phyloP scores from a whole-genome alignment of 2,329 filamentous ascomycete species.

The Exophiala xenobiotica region DNA sequence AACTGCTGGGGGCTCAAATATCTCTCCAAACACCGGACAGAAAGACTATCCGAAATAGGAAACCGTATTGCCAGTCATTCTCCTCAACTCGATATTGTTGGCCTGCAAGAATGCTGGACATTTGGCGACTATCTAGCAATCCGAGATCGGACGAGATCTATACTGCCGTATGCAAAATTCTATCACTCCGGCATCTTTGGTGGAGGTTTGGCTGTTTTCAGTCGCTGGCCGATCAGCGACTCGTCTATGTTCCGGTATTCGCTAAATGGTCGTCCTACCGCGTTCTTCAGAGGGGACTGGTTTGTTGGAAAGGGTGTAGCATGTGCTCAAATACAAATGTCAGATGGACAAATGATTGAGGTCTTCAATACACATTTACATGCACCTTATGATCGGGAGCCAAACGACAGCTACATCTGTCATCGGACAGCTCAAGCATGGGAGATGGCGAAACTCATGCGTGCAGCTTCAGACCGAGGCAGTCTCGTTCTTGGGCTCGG shows the following conservation, averaged over 20 bases:
- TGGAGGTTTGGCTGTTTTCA: slow-evolving; percentile 82
- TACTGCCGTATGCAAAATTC: slow-evolving; percentile 89
- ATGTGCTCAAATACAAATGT: slow-evolving; percentile 63
- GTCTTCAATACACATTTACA: slow-evolving; percentile 94
- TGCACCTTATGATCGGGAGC: slow-evolving; percentile 78
- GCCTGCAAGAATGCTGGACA: slow-evolving; percentile 94
- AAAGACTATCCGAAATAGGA: slow-evolving; percentile 81
- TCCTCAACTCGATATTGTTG: slow-evolving; percentile 78
- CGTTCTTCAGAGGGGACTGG: slow-evolving; percentile 91
- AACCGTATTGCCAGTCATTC: slow-evolving; percentile 67
- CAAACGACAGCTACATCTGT: slow-evolving; percentile 80
- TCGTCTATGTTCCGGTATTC: slow-evolving; percentile 82
- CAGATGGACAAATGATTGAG: slow-evolving; percentile 59
- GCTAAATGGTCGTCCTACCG: slow-evolving; percentile 89
- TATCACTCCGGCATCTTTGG: slow-evolving; percentile 89
- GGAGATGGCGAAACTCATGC: slow-evolving; percentile 88
- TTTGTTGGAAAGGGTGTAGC: slow-evolving; percentile 94
- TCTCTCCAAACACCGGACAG: slow-evolving; percentile 72
- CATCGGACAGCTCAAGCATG: slow-evolving; percentile 91
- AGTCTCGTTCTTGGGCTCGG: slow-evolving; percentile 83
- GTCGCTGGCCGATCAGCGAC: slow-evolving; percentile 88
- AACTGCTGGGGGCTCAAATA: slow-evolving; percentile 98
- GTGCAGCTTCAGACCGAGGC: slow-evolving; percentile 73
- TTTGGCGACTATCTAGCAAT: slow-evolving; percentile 79
- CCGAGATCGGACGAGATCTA: slow-evolving; percentile 66